These are phyloP conservation scores for Monilinia aucupariae DNA, from an alignment of 2,329 filamentous ascomycete species.

Conservation along the genomic window DNA sequence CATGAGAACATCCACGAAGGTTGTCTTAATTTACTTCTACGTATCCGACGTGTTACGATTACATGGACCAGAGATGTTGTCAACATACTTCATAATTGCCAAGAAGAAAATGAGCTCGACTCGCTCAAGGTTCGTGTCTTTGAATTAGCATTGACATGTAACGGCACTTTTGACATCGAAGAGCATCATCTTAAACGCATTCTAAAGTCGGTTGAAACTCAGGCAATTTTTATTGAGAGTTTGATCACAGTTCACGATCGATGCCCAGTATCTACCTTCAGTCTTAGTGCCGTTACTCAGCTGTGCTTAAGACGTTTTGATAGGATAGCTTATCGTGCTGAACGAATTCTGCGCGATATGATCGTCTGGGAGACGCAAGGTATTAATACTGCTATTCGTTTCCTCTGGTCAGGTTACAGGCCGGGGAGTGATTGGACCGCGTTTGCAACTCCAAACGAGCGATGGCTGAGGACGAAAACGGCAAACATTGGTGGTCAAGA, in stretches of 20 bases:
- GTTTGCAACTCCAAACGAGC: conserved; percentile 28
- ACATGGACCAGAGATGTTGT: conserved; percentile 37
- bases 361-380: conserved; percentile 22
- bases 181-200: conserved; percentile 29
- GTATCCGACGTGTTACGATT: conserved; percentile 36
- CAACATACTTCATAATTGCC: conserved; percentile 19
- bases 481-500: not conserved
- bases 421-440: conserved; percentile 28
- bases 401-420: conserved; percentile 32
- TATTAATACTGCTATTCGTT: conserved; percentile 29
- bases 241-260: conserved; percentile 38
- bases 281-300: not conserved
- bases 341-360: conserved; percentile 20
- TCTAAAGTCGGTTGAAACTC: conserved; percentile 28
- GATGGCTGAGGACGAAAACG: conserved; percentile 35
- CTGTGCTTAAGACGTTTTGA: conserved; percentile 13
- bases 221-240: conserved; percentile 38
- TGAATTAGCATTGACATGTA: conserved; percentile 41
- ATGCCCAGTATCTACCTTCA: conserved; percentile 35
- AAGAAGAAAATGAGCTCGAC: conserved; percentile 31
- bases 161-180: conserved; percentile 43
- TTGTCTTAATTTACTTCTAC: conserved; percentile 35
- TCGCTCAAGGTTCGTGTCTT: conserved; percentile 36
- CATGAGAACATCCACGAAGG: conserved; percentile 22
- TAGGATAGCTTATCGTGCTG: conserved; percentile 22